A percentile compares a stretch with the other conserved stretches of the same genome.
Conservation (phyloP, 768 basidiomycete species). For the Plicaturopsis crispa region DNA sequence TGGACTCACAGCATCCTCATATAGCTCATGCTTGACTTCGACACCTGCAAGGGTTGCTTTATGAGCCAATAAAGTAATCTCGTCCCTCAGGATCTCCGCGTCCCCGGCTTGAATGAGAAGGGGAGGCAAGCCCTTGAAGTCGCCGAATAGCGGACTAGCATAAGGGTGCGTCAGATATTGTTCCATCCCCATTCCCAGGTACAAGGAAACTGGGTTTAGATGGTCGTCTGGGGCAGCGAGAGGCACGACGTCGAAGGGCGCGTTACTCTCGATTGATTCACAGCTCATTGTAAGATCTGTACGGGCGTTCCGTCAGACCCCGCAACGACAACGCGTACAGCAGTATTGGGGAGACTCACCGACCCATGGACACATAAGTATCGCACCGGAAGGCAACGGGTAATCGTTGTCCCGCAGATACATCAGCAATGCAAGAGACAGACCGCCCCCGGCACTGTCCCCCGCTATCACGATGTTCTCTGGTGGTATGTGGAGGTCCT, state of each 20-base stretch:
- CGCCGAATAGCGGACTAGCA: constrained; percentile 90
- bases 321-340: no score
- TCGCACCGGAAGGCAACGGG: constrained; percentile 75
- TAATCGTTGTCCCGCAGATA: constrained; percentile 92
- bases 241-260: constrained; percentile 77
- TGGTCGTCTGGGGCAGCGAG: constrained; percentile 69
- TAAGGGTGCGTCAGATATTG: constrained; percentile 93
- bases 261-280: constrained; percentile 96
- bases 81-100: constrained; percentile 92
- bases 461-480: constrained; percentile 87
- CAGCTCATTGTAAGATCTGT: constrained; percentile 93
- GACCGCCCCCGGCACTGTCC: constrained; percentile 90
- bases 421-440: constrained; percentile 80
- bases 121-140: constrained; percentile 81
- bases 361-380: constrained; percentile 94
- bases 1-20: constrained; percentile 76
- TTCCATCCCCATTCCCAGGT: constrained; percentile 76
- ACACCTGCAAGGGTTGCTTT: constrained; percentile 88
- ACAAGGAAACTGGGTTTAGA: constrained; percentile 90
- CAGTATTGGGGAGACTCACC: constrained; percentile 69
- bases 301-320: not conserved
- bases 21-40: constrained; percentile 79
- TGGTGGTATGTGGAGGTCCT: constrained; percentile 85
- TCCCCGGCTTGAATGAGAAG: constrained; percentile 90
- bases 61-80: constrained; percentile 85